Conservation (phyloP, 2,329 filamentous ascomycete genomes). For the Curvularia eragrostidis region DNA sequence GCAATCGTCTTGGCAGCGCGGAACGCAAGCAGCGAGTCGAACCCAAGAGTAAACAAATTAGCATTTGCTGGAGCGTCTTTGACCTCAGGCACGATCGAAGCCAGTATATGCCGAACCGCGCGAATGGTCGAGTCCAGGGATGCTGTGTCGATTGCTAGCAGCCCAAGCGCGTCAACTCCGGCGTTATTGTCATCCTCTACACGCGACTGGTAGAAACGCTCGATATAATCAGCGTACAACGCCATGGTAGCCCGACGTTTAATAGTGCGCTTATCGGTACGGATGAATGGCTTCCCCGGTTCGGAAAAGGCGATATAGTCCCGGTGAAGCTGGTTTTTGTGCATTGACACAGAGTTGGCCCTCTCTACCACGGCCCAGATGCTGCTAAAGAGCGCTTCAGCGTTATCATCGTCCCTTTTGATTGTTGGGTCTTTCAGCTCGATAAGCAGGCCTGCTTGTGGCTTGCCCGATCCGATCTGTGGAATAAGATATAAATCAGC, state of each 20-base stretch:
- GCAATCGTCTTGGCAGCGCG: conserved; percentile 41
- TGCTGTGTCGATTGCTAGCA: conserved; percentile 11
- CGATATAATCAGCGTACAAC: conserved; percentile 56
- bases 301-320: conserved; percentile 53
- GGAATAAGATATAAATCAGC: no score
- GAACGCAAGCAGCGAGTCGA: conserved; percentile 45
- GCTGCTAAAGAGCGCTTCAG: conserved; percentile 46
- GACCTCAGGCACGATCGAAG: conserved; percentile 13
- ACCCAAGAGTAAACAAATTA: conserved; percentile 43
- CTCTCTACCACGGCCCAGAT: conserved; percentile 56
- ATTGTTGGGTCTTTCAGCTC: conserved; percentile 28
- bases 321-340: conserved; percentile 51
- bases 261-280: conserved; percentile 56
- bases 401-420: conserved; percentile 13
- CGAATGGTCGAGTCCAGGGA: conserved; percentile 8
- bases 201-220: conserved; percentile 51
- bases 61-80: conserved; percentile 23
- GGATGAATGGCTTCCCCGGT: conserved; percentile 53
- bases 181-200: neutral
- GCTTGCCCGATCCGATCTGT: conserved; percentile 31
- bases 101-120: conserved; percentile 16
- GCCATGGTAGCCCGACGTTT: conserved; percentile 51
- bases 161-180: no score
- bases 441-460: conserved; percentile 41
- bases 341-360: conserved; percentile 51